Evolutionary conservation across 2,329 filamentous ascomycete species (phyloP).

Genomic region (Venturia aucupariae): DNA sequence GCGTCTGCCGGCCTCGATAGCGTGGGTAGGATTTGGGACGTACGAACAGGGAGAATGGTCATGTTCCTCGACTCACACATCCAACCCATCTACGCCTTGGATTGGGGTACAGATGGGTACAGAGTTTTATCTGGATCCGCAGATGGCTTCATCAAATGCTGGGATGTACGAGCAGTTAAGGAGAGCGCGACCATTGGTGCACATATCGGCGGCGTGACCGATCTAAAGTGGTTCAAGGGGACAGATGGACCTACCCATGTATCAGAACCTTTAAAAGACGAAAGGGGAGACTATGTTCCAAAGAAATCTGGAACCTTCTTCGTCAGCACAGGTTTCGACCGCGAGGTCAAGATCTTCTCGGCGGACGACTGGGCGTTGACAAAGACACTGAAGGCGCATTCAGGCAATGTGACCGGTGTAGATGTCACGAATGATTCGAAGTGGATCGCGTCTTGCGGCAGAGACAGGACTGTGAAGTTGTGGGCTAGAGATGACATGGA

Average conservation of each 20-base stretch:
- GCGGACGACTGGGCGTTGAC: slow-evolving; percentile 91
- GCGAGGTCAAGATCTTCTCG: slow-evolving; percentile 90
- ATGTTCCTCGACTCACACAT: slow-evolving; percentile 94
- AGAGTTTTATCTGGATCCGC: slow-evolving; percentile 87
- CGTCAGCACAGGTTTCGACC: slow-evolving; percentile 84
- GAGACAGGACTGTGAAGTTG: slow-evolving; percentile 90
- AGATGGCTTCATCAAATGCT: slow-evolving; percentile 95
- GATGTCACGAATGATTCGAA: slow-evolving; percentile 78
- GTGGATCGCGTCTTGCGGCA: slow-evolving; percentile 91
- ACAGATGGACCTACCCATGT: slow-evolving; percentile 62
- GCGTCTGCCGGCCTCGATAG: slow-evolving; percentile 91
- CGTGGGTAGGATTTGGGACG: slow-evolving; percentile 90
- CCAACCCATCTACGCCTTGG: slow-evolving; percentile 83
- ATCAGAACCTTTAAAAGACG: slow-evolving; percentile 49
- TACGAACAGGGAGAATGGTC: slow-evolving; percentile 83
- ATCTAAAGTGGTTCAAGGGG: slow-evolving; percentile 90
- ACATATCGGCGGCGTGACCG: slow-evolving; percentile 83
- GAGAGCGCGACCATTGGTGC: slow-evolving; percentile 79
- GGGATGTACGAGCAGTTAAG: slow-evolving; percentile 87
- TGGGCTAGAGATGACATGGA: slow-evolving; percentile 80
- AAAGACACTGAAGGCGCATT: slow-evolving; percentile 81
- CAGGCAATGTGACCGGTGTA: slow-evolving; percentile 81
- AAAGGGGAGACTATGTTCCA: slow-evolving; percentile 56
- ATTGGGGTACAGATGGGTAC: slow-evolving; percentile 87
- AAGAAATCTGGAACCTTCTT: slow-evolving; percentile 90